phyloP scores from a whole-genome alignment of 192 early-diverging fungal species.

The Coemansia sp. region DNA sequence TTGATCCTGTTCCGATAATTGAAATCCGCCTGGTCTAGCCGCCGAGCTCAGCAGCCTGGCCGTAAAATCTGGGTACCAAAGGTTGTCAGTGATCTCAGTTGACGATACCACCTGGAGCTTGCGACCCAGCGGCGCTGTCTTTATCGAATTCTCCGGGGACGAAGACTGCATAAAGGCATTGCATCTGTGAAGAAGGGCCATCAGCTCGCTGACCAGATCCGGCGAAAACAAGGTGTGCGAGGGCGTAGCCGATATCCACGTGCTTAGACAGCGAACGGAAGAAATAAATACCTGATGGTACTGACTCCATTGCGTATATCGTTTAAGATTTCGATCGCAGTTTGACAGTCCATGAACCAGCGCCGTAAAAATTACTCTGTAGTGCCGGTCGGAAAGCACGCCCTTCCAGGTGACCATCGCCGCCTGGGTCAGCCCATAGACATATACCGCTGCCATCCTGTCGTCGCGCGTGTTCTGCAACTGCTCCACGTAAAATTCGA shows the following conservation, averaged over 20 bases:
- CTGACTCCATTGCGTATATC: slow-evolving; percentile 28
- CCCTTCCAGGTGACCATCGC: slow-evolving; percentile 30
- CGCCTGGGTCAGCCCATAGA: slow-evolving; percentile 31
- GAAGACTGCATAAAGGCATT: slow-evolving; percentile 21
- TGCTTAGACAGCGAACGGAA: slow-evolving; percentile 37
- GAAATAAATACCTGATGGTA: slow-evolving; percentile 50
- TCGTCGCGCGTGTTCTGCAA: slow-evolving; percentile 20
- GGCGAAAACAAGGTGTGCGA: not conserved
- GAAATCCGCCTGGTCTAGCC: not conserved
- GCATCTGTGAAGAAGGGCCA: slow-evolving; percentile 26
- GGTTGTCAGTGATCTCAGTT: not conserved
- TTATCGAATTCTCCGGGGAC: not conserved
- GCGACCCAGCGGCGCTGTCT: slow-evolving; percentile 4
- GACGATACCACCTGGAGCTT: slow-evolving; percentile 29
- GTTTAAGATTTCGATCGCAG: slow-evolving; percentile 31
- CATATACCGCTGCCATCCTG: slow-evolving; percentile 15
- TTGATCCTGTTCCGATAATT: not conserved
- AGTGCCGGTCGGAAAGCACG: slow-evolving; percentile 5
- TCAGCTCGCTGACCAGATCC: slow-evolving; percentile 11
- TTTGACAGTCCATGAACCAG: slow-evolving; percentile 14
- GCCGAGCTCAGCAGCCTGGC: not conserved
- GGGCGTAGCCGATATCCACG: slow-evolving; percentile 23
- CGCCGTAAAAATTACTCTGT: slow-evolving; percentile 9
- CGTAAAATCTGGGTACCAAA: slow-evolving; percentile 1
- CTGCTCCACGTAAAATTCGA: slow-evolving; percentile 27